Evolutionary conservation across 2,329 filamentous ascomycete genomes (phyloP), one percentile per base, ranked within the genome.

Genomic region (Chaetothyriales sp.): DNA sequence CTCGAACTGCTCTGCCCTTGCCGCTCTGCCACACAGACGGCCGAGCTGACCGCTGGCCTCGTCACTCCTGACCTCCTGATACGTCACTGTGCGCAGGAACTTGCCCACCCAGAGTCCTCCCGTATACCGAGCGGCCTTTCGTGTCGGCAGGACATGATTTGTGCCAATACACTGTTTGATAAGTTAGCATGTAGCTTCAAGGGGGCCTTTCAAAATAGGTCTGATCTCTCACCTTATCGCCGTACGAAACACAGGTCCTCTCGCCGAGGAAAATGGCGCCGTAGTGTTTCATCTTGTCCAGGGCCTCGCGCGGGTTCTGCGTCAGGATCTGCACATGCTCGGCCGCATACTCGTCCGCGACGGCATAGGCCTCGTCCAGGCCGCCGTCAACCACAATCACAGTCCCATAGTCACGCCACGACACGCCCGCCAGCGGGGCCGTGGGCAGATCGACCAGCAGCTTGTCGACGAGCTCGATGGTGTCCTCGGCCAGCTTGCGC

Each of bases 31-130:
- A 55, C 74, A 76, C 1, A 77, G 61, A 3, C 64, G 59, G 0
- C 73, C 74, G 3, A 77, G 62, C 53, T 73, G 61, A 0, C 70
- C 74, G 58, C 72, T 75, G 10, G 68, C 70, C 47, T 70, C 60
- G 2, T 64, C 59, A 3, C 62, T 62, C 1, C 59, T 62, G 0
- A 77, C 73, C 53, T 76, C 72, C 56, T 76, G 73, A 55, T 76
- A 77, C 0, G 74, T 76, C n/a, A 68, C 64, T 0, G 73, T 77
- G 32, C 68, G 66, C 15, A 76, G 62, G 54, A 67, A 76, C 58
- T 76, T 76, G n/a, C 74, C 73, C 1, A 76, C 73, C 73, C 73
- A 76, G 2, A 76, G 63, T 1, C 74, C 74, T 1, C 73, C 73
- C 0, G 73, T 77, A 56, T 73, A 77, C 2, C 70, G 61, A 0